These are phyloP conservation scores for Blastocystis sp. DNA, from an alignment of 352 stramenopile genomes.

Conservation along the genomic window DNA sequence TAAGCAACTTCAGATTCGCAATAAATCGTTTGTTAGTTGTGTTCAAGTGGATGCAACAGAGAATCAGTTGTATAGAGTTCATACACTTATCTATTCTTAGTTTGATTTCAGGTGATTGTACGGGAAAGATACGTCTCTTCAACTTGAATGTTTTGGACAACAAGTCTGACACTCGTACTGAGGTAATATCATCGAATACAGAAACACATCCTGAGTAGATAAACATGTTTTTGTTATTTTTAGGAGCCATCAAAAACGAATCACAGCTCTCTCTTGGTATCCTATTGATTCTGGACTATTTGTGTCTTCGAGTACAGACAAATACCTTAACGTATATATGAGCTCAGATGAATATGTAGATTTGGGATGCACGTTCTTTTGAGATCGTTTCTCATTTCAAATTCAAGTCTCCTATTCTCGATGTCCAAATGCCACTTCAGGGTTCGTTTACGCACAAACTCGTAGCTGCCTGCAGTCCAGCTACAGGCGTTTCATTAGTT, in stretches of 20 bases:
- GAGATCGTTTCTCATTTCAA: conserved; percentile 3
- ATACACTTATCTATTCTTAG: not conserved
- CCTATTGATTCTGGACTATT: conserved; percentile 20
- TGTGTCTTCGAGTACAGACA: not conserved
- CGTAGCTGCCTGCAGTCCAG: not conserved
- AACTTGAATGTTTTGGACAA: conserved; percentile 15
- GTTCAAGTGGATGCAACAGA: not conserved
- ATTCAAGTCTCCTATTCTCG: not conserved
- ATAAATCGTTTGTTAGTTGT: conserved; percentile 48
- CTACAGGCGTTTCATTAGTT: not conserved
- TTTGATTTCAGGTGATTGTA: conserved; percentile 36
- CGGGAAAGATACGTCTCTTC: conserved; percentile 40
- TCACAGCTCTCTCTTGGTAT: conserved; percentile 39
- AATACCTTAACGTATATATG: not conserved
- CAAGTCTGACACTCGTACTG: not conserved
- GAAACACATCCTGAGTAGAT: not conserved
- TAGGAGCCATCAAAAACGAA: conserved; percentile 36
- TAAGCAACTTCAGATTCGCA: not conserved
- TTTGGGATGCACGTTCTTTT: conserved; percentile 22
- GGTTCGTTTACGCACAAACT: conserved; percentile 31
- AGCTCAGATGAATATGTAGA: not conserved
- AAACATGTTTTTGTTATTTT: not conserved
- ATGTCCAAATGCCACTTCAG: conserved; percentile 6
- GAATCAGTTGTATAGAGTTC: conserved; percentile 6
- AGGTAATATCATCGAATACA: not conserved